Base-by-base conservation (phyloP, 2,329 filamentous ascomycete species). In the Ceratocystis ficicola region DNA sequence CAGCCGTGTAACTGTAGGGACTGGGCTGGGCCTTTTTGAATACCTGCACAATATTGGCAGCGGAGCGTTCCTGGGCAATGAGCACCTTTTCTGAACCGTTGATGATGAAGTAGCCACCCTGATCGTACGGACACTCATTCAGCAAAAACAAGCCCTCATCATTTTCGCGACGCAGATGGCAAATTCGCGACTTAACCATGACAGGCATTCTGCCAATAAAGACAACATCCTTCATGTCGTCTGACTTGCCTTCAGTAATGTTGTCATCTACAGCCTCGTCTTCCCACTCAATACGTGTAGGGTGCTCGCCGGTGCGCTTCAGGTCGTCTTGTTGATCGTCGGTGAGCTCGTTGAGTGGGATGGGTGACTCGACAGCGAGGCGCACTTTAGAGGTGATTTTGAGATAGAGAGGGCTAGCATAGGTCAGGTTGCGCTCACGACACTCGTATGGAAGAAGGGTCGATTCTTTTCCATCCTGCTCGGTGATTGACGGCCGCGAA, bases 61-160 rank as follows among this genome's bases (percentile, higher is more conserved):
- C 94, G 74, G 92, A 96, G 69, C 94, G 88, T 76, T 99, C 94
- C 75, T 99, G 94, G 1, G 94, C 94, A 72, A 99, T 99, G 71
- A 99, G 79, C 25, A 99, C 94, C 81, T 99, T 99, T 74, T 99
- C 94, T 76, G 90, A 95, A 55, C 94, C 94, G 77, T 99, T 99
- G 81, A 99, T 99, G 72, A 99, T 90, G 73, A 99, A 99, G 77
- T 99, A 99, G 70, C 94, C 94, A 70, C 94, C 94, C 73, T 96
- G 94, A 73, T 99, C 94, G 75, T 96, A 99, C 0, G 94, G 94
- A 71, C 94, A 99, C 77, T 99, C 94, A 73, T 96, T 96, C 75
- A 95, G 86, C 60, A 89, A 82, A 74, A 95, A 97, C 1, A 99
- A 81, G 62, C 89, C 87, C 64, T 94, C 87, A 70, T 97, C 93